Base-by-base conservation (phyloP, 2,329 filamentous ascomycete species). In the Hypoxylon sp. region DNA sequence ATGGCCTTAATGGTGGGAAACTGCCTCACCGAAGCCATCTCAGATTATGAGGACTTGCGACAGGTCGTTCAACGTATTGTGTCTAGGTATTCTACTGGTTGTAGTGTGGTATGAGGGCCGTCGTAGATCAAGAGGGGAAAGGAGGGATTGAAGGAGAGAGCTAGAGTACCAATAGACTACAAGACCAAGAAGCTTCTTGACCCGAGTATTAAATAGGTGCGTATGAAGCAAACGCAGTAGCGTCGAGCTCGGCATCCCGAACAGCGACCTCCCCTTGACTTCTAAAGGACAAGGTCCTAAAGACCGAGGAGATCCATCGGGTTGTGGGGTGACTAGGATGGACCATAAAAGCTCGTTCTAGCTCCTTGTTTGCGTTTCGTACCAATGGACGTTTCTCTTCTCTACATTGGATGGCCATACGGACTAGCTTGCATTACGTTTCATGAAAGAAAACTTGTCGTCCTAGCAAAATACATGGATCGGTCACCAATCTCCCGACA, bases 1-100 rank as follows among this genome's bases (percentile, higher is more conserved):
- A 95, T 82, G 77, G 89, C 86, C 81, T 92, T 93, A 83, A 95
- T 93, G 60, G 86, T 91, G 50, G 92, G 92, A 73, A 94, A 94
- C 6, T 84, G 77, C 71, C 81, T 83, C 65, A 85, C 85, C 72
- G 81, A 81, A 72, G 83, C 78, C 85, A 87, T 86, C 57, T 34
- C 49, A 55, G 30, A 53, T 17, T 49, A 14, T 55, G 11, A 52
- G 17, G n/a, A 32, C 45, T 59, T 49, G 14, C 52, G 5, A 43
- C 32, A 57, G 45, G 34, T 53, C 36, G 32, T 52, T 46, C 52
- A 32, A 7, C 34, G 25, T 19, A 14, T 34, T 25, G 30, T 28
- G 30, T 52, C 11, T 53, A 13, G 17, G 41, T 30, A n/a, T 69
- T 14, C n/a, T 10, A 30, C 48, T 36, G 25, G 38, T 17, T 38